Percentiles rank a stretch among this genome's conserved stretches.
These are phyloP conservation scores for Phtheirospermum japonicum DNA, from an alignment of 257 asterid species.

Conservation along the genomic window DNA sequence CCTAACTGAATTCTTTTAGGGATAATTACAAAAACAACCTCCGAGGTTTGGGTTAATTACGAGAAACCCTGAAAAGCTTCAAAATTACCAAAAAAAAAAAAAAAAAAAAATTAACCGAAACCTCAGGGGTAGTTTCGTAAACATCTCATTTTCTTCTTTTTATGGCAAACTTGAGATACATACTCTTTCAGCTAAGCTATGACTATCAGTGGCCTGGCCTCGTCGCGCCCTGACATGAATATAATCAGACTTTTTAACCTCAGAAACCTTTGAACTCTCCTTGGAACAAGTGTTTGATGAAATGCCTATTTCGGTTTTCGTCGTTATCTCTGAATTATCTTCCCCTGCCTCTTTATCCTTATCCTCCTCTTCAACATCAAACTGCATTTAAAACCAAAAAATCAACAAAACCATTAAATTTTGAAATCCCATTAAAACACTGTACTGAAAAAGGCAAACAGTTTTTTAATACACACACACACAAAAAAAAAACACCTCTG, in stretches of 20 bases:
- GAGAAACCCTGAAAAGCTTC: no score
- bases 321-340: slow-evolving; percentile 47
- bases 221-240: slow-evolving; percentile 81
- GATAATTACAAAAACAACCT: no score
- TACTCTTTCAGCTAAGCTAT: slow-evolving; percentile 86
- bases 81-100: no score
- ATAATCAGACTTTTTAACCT: slow-evolving; percentile 50
- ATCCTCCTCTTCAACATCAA: slow-evolving; percentile 36
- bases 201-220: slow-evolving; percentile 89
- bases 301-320: slow-evolving; percentile 43
- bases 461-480: no score
- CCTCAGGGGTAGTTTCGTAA: background rate
- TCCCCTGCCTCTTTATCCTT: slow-evolving; percentile 32
- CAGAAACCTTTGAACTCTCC: slow-evolving; percentile 45
- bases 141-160: background rate
- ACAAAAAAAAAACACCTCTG: no score
- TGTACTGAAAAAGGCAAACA: background rate
- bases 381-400: slow-evolving; percentile 32
- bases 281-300: slow-evolving; percentile 33
- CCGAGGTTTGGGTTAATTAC: no score
- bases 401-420: background rate
- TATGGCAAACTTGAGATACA: slow-evolving; percentile 13
- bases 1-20: no score
- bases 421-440: background rate
- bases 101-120: no score